Conservation (phyloP, 805 yeast genomes). For the Brettanomyces bruxellensis region DNA sequence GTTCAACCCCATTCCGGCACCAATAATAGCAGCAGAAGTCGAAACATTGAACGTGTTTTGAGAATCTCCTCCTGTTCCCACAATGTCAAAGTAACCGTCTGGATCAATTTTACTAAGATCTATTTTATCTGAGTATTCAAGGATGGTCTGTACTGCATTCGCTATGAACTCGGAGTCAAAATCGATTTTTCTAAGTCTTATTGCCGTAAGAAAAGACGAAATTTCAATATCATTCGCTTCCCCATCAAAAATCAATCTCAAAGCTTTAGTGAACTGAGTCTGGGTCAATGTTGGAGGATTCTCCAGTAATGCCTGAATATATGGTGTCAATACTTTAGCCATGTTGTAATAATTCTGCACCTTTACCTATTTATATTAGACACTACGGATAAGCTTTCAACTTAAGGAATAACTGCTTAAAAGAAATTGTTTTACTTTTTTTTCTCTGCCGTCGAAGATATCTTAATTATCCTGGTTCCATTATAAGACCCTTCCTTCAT, state of each 20-base stretch:
- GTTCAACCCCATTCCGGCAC: conserved; percentile 76
- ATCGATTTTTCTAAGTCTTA: conserved; percentile 68
- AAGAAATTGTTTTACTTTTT: no score
- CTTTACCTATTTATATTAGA: no score
- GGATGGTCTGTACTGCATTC: conserved; percentile 70
- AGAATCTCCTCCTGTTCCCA: conserved; percentile 99
- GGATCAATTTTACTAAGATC: conserved; percentile 33
- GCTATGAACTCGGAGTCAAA: conserved; percentile 77
- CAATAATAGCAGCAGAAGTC: conserved; percentile 89
- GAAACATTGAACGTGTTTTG: conserved; percentile 95
- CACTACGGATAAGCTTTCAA: no score
- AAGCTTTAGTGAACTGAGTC: conserved; percentile 53
- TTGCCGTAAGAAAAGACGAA: conserved; percentile 71
- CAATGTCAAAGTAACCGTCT: conserved; percentile 70
- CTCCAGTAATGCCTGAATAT: conserved; percentile 52
- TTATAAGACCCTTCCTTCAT: no score
- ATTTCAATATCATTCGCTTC: conserved; percentile 60
- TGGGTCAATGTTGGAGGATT: conserved; percentile 58
- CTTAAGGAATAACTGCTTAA: no score
- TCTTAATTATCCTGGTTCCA: no score
- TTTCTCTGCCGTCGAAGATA: no score
- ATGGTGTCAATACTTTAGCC: conserved; percentile 35
- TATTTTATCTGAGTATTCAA: conserved; percentile 55
- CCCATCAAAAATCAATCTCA: conserved; percentile 51
- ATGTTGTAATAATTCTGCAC: conserved; percentile 1